These are phyloP conservation scores for Xylariales sp. DNA, from an alignment of 2,329 filamentous ascomycete species.

Conservation along the genomic window DNA sequence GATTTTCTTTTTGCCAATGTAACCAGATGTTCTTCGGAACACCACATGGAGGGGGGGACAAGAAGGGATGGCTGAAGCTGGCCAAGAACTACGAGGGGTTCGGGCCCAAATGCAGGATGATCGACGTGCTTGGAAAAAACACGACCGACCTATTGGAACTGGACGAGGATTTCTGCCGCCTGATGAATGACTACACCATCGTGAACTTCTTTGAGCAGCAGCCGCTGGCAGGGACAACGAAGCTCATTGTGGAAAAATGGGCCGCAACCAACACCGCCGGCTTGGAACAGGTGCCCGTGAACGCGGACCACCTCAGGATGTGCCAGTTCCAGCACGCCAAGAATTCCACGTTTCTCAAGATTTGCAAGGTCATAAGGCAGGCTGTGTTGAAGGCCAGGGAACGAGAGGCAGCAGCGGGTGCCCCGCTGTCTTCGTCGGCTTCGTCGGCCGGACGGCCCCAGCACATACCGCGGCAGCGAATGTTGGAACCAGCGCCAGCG, in stretches of 20 bases:
- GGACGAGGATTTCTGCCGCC: constrained; percentile 6
- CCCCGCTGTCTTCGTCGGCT: too few relatives aligned
- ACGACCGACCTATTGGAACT: background rate
- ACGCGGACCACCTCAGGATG: too few relatives aligned
- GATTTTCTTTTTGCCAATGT: background rate
- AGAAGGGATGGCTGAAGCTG: background rate
- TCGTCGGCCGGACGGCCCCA: too few relatives aligned
- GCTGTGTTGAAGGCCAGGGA: too few relatives aligned
- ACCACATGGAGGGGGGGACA: background rate
- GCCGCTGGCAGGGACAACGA: background rate
- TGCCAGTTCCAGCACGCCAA: too few relatives aligned
- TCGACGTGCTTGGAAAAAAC: background rate
- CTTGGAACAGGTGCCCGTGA: too few relatives aligned
- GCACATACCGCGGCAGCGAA: too few relatives aligned
- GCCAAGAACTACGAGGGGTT: background rate
- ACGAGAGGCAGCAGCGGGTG: too few relatives aligned
- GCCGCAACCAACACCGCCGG: background rate
- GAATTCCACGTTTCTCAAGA: too few relatives aligned
- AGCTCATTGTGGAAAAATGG: background rate
- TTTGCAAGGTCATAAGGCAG: too few relatives aligned
- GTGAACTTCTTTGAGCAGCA: constrained; percentile 5
- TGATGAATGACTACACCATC: background rate
- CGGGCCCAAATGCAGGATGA: background rate
- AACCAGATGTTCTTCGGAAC: constrained; percentile 25
- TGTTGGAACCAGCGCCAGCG: too few relatives aligned